Conservation (phyloP, 139 green algal genomes). For the Astrephomene gubernaculifera region DNA sequence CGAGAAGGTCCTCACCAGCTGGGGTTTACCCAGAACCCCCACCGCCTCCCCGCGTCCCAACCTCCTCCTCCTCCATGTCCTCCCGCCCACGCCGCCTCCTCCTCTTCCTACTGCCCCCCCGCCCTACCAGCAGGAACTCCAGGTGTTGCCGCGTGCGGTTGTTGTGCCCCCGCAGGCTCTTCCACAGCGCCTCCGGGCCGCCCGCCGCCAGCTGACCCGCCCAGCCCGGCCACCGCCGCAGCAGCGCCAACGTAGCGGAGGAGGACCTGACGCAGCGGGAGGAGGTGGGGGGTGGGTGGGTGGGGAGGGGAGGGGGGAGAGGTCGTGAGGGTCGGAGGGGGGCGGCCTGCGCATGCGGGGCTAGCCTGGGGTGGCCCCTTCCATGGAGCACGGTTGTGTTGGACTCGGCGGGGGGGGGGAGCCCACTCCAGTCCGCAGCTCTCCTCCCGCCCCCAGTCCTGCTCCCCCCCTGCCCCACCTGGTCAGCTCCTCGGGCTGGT, state of each 20-base stretch:
- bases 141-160: conserved; percentile 5
- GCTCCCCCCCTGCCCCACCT: too few relatives aligned
- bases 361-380: too few relatives aligned
- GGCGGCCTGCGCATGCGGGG: background rate
- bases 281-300: background rate
- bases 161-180: conserved; percentile 1
- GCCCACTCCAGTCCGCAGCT: too few relatives aligned
- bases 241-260: background rate
- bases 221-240: conserved; percentile 11
- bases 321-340: background rate
- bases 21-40: background rate
- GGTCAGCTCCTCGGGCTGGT: background rate
- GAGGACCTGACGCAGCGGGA: background rate
- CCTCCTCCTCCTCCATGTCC: too few relatives aligned
- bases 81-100: too few relatives aligned
- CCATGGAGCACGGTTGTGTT: too few relatives aligned
- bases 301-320: background rate
- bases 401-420: too few relatives aligned
- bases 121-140: conserved; percentile 28
- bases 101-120: too few relatives aligned
- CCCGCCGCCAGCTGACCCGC: conserved; percentile 5
- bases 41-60: too few relatives aligned
- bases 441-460: too few relatives aligned
- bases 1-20: too few relatives aligned
- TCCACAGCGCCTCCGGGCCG: background rate